phyloP scores from a whole-genome alignment of 768 basidiomycete genomes.

The Chalciporus pseudorubinellus region DNA sequence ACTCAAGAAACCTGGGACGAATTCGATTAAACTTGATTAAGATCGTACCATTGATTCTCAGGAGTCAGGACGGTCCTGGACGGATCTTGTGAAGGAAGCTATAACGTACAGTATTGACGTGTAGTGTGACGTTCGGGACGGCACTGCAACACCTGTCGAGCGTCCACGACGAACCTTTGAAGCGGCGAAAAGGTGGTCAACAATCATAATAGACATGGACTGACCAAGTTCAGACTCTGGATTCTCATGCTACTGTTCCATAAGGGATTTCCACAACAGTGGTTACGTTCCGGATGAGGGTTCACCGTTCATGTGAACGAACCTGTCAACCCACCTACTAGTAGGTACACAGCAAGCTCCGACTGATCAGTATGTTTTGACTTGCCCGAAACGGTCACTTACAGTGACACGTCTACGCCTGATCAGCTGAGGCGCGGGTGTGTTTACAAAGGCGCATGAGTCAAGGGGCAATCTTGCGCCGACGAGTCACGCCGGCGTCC shows the following conservation, averaged over 20 bases:
- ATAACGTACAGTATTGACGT: conserved; percentile 5
- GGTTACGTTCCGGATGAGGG: conserved; percentile 13
- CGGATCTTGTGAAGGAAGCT: conserved; percentile 28
- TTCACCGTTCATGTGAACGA: conserved; percentile 11
- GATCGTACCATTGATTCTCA: conserved; percentile 12
- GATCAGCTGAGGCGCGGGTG: no score
- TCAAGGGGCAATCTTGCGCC: no score
- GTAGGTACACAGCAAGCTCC: neutral
- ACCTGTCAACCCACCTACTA: conserved; percentile 1
- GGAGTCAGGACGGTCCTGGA: neutral
- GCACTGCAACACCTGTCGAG: neutral
- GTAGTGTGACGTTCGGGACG: conserved; percentile 13
- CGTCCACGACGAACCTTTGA: conserved; percentile 6
- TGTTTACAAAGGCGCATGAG: no score
- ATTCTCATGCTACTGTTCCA: conserved; percentile 15
- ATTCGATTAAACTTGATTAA: conserved; percentile 9
- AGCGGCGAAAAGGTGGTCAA: conserved; percentile 16
- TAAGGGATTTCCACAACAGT: conserved; percentile 5
- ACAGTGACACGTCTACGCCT: neutral
- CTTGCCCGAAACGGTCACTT: neutral
- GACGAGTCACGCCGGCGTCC: no score
- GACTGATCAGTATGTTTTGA: conserved; percentile 5
- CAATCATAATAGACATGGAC: conserved; percentile 1
- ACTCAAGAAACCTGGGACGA: conserved; percentile 19
- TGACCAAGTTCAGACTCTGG: conserved; percentile 6